These are phyloP conservation scores for Puccinia brachypodii DNA, from an alignment of 1,284 basidiomycete species.

Conservation along the genomic window DNA sequence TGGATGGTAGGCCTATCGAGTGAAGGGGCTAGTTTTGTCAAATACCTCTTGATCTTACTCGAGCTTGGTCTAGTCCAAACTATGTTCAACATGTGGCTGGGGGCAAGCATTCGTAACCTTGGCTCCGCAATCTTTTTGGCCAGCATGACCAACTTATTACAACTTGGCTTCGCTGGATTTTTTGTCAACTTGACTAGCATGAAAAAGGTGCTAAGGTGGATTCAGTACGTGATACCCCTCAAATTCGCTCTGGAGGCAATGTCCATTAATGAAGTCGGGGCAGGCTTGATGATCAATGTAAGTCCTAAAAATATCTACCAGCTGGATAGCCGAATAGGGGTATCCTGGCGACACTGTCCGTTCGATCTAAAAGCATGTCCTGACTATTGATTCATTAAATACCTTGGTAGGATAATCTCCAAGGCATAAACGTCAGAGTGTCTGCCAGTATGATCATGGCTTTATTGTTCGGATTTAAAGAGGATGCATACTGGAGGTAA, in stretches of 20 bases:
- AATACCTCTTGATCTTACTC: constrained; percentile 74
- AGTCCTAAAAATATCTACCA: neutral
- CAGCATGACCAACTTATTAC: constrained; percentile 74
- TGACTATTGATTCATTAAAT: neutral
- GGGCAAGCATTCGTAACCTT: constrained; percentile 74
- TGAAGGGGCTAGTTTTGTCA: constrained; percentile 72
- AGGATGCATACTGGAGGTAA: constrained; percentile 71
- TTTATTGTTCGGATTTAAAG: constrained; percentile 76
- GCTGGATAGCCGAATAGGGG: neutral
- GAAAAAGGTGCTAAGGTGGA: constrained; percentile 78
- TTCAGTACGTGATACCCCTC: constrained; percentile 73
- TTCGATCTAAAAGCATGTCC: neutral
- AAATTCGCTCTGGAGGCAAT: constrained; percentile 65
- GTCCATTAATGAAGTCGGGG: constrained; percentile 80
- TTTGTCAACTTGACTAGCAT: constrained; percentile 76
- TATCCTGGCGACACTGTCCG: neutral
- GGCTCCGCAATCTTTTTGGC: constrained; percentile 82
- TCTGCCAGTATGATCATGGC: constrained; percentile 80
- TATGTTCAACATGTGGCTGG: constrained; percentile 82
- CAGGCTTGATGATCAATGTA: constrained; percentile 71
- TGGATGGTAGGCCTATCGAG: constrained; percentile 86
- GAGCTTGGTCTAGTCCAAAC: constrained; percentile 78
- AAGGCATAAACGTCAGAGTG: constrained; percentile 76
- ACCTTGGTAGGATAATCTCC: constrained; percentile 64
- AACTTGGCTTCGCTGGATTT: constrained; percentile 63